These are phyloP conservation scores for Mollisiaceae sp. DNA, from an alignment of 2,329 filamentous ascomycete species.

Conservation along the genomic window DNA sequence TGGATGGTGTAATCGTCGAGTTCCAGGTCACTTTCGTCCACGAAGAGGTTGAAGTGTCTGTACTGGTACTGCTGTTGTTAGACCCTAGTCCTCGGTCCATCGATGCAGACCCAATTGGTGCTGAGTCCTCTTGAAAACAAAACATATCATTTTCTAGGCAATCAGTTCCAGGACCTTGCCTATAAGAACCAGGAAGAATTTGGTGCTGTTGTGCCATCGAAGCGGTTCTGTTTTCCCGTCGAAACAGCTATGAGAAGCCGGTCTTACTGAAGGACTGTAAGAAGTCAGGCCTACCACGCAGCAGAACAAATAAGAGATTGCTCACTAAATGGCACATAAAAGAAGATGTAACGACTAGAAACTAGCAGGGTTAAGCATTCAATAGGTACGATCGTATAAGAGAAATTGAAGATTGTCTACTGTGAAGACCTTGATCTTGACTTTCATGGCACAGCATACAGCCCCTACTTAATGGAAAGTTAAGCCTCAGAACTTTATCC, in stretches of 20 bases:
- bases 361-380: neutral
- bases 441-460: neutral
- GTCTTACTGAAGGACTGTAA: neutral
- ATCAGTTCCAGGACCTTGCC: neutral
- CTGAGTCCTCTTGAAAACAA: neutral
- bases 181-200: neutral
- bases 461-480: neutral
- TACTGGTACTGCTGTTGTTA: neutral
- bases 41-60: neutral
- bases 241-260: neutral
- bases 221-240: constrained; percentile 5
- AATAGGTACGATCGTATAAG: neutral
- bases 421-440: neutral
- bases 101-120: neutral
- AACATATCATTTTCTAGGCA: neutral
- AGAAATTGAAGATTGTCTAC: neutral
- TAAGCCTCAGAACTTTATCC: neutral
- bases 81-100: constrained; percentile 4
- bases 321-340: neutral
- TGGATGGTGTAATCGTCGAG: neutral
- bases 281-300: neutral
- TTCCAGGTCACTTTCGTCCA: neutral
- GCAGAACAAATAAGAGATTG: neutral
- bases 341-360: neutral
- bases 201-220: constrained; percentile 4